phyloP scores from a whole-genome alignment of 306 rosid species.

The Dalbergia cochinchinensis region DNA sequence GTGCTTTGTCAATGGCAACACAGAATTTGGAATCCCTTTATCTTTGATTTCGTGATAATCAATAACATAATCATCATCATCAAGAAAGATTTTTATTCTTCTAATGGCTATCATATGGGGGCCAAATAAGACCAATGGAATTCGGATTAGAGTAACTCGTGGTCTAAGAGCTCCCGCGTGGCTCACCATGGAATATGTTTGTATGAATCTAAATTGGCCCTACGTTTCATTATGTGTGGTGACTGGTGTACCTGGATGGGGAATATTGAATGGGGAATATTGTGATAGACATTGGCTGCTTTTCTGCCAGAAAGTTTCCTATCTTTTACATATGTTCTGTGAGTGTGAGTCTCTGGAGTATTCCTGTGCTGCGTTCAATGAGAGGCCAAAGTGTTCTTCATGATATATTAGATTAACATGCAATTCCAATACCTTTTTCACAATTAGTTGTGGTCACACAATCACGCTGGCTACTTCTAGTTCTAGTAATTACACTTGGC shows the following conservation, averaged over 20 bases:
- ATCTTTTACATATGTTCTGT: conserved; percentile 43
- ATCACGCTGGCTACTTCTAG: not conserved
- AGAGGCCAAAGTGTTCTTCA: conserved; percentile 8
- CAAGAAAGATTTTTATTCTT: conserved; percentile 34
- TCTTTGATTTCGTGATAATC: conserved; percentile 33
- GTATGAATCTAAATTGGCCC: conserved; percentile 47
- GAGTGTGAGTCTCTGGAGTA: conserved; percentile 32
- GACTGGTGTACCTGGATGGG: conserved; percentile 5
- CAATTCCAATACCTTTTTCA: conserved; percentile 9
- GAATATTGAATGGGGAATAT: conserved; percentile 38
- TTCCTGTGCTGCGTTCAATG: conserved; percentile 28
- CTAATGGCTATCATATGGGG: conserved; percentile 26
- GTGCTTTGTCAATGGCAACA: conserved; percentile 37
- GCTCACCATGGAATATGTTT: not conserved
- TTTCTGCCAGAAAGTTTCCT: conserved; percentile 44
- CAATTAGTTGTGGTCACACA: not conserved
- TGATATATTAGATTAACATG: conserved; percentile 2
- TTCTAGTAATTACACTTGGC: not conserved
- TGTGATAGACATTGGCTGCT: conserved; percentile 40
- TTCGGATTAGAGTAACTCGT: conserved; percentile 45
- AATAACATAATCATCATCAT: conserved; percentile 41
- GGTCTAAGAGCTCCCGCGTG: conserved; percentile 47
- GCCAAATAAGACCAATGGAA: conserved; percentile 34
- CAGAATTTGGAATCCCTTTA: conserved; percentile 54
- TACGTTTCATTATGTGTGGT: conserved; percentile 12